These are phyloP conservation scores for Sporothrix variecibatus DNA, from an alignment of 2,329 filamentous ascomycete genomes.

Conservation along the genomic window DNA sequence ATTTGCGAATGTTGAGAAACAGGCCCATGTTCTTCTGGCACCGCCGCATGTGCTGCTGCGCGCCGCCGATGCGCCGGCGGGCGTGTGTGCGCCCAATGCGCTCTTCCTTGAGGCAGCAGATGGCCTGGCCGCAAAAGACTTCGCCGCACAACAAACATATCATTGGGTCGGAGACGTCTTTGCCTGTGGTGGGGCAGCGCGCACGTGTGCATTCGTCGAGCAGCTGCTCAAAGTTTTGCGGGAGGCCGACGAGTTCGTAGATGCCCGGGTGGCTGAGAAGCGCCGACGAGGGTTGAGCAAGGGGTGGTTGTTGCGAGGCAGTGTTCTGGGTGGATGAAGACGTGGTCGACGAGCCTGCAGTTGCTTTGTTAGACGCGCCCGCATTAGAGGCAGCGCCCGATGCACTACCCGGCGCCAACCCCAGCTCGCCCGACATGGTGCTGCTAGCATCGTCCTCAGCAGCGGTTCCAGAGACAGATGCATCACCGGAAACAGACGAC, in stretches of 20 bases:
- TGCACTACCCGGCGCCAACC: neutral
- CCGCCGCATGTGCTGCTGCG: constrained; percentile 78
- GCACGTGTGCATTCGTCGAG: constrained; percentile 88
- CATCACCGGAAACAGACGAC: neutral
- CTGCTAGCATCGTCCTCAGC: neutral
- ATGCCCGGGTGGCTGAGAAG: constrained; percentile 79
- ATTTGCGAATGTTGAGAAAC: constrained; percentile 96
- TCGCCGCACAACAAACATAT: constrained; percentile 94
- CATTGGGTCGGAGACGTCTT: constrained; percentile 86
- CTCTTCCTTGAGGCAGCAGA: constrained; percentile 78
- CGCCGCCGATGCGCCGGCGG: constrained; percentile 68
- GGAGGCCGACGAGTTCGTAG: constrained; percentile 89
- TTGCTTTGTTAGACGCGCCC: neutral
- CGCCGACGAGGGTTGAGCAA: constrained; percentile 41
- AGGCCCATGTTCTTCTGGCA: constrained; percentile 89
- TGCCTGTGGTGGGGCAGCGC: constrained; percentile 84
- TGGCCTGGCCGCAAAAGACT: constrained; percentile 93
- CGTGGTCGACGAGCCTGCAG: neutral
- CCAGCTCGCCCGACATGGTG: neutral
- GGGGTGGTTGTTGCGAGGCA: constrained; percentile 29
- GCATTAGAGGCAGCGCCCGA: constrained; percentile 14
- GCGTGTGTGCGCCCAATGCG: constrained; percentile 45
- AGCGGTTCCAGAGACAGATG: neutral
- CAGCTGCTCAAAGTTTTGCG: constrained; percentile 86
- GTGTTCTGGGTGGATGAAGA: neutral